These are phyloP conservation scores for Hypoxylon fragiforme DNA, from an alignment of 495 filamentous ascomycete genomes.

Conservation along the genomic window DNA sequence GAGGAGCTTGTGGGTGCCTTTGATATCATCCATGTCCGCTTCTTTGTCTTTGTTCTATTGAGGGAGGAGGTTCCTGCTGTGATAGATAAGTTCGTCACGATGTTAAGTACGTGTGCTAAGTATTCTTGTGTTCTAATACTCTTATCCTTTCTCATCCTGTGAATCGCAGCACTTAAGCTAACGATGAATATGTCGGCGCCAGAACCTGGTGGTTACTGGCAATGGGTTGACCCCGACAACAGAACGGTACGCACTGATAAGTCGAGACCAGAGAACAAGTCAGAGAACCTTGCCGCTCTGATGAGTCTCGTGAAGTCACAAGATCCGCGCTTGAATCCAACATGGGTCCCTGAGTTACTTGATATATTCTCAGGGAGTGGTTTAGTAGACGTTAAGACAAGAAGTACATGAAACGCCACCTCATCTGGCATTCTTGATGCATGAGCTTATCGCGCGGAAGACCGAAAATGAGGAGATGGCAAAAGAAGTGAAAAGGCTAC, in stretches of 20 bases:
- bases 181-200: background rate
- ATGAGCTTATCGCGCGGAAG: constrained; percentile 18
- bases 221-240: constrained; percentile 13
- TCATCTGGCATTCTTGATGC: constrained; percentile 7
- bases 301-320: constrained; percentile 2
- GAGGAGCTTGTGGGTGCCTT: constrained; percentile 9
- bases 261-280: constrained; percentile 8
- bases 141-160: no score
- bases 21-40: constrained; percentile 13
- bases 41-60: constrained; percentile 8
- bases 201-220: constrained; percentile 21
- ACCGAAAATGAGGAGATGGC: constrained; percentile 17
- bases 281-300: constrained; percentile 1
- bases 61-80: constrained; percentile 5
- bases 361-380: constrained; percentile 5
- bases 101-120: constrained; percentile 13
- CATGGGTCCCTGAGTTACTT: constrained; percentile 6
- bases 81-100: constrained; percentile 3
- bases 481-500: constrained; percentile 2
- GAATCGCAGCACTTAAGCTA: background rate
- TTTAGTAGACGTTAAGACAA: constrained; percentile 7
- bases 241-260: constrained; percentile 3
- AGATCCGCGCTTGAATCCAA: constrained; percentile 1
- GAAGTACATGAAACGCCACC: constrained; percentile 3
- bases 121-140: no score